Percentiles rank a stretch among this genome's conserved stretches.
Evolutionary conservation across 1,284 basidiomycete genomes (phyloP).

Genomic region (Mixia osmundae): DNA sequence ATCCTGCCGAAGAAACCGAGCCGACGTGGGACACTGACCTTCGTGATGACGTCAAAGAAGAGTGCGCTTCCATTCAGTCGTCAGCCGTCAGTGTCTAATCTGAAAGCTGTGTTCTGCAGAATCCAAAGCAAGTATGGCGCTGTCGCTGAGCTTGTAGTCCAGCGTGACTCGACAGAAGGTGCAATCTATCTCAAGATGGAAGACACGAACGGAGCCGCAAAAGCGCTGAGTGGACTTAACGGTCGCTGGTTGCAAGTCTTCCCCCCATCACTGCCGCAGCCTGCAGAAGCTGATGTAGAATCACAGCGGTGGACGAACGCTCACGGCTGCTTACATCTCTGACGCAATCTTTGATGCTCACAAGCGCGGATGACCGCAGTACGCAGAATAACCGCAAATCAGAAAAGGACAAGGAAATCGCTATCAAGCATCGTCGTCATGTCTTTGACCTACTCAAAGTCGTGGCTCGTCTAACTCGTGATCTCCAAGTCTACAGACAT

Average conservation of each 20-base stretch:
- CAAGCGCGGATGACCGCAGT: not conserved
- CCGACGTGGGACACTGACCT: slow-evolving; percentile 90
- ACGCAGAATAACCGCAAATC: no score
- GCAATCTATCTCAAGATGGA: slow-evolving; percentile 93
- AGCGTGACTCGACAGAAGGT: slow-evolving; percentile 73
- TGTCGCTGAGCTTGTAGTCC: slow-evolving; percentile 70
- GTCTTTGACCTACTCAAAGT: no score
- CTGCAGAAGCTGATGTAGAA: not conserved
- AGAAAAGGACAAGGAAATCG: no score
- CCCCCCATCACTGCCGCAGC: not conserved
- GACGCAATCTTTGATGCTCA: slow-evolving; percentile 70
- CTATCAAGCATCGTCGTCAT: no score
- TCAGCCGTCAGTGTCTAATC: no score
- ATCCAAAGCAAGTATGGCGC: slow-evolving; percentile 73
- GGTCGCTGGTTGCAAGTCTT: slow-evolving; percentile 32
- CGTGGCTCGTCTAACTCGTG: no score
- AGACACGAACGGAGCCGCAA: slow-evolving; percentile 48
- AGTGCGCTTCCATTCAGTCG: no score
- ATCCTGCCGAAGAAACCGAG: slow-evolving; percentile 89
- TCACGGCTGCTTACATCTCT: slow-evolving; percentile 37
- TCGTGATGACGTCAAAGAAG: slow-evolving; percentile 80
- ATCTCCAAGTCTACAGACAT: no score
- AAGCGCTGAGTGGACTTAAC: slow-evolving; percentile 67
- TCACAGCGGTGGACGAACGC: slow-evolving; percentile 6
- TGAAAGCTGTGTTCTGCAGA: no score